Conservation (phyloP, 2,329 filamentous ascomycete genomes). For the Botrytis aclada region DNA sequence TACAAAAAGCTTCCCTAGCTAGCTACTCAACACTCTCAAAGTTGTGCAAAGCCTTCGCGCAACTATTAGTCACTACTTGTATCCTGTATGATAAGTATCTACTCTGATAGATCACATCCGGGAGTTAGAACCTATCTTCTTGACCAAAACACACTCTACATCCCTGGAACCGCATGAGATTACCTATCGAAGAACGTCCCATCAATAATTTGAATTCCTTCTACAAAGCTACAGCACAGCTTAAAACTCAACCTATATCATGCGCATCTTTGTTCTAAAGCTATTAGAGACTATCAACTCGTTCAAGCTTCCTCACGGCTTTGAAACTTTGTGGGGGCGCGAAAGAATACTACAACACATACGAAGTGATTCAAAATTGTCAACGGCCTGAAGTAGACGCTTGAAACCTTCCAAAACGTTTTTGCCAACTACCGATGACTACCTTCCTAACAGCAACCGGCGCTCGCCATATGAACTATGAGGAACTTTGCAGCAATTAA, state of each 20-base stretch:
- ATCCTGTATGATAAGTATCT: accelerated
- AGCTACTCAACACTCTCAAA: background rate
- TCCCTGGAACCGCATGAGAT: background rate
- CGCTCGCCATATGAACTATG: accelerated
- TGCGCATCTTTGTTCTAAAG: accelerated
- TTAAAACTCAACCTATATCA: background rate
- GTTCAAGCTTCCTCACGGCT: background rate
- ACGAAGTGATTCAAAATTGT: background rate
- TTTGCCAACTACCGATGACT: background rate
- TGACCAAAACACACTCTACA: background rate
- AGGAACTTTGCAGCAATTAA: too few relatives aligned
- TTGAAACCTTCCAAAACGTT: too few relatives aligned
- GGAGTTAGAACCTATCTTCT: too few relatives aligned
- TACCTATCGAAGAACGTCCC: background rate
- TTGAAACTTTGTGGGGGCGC: accelerated
- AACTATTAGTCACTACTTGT: too few relatives aligned
- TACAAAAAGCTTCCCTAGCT: background rate
- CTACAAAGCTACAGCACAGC: background rate
- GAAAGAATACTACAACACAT: background rate
- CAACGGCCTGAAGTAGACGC: background rate
- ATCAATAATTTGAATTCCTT: background rate
- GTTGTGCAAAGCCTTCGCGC: background rate
- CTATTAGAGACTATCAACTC: background rate
- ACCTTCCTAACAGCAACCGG: background rate
- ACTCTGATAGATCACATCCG: background rate